Evolutionary conservation across 176 grass and related monocot genomes (phyloP).

Genomic region (Echinochloa phyllopogon): DNA sequence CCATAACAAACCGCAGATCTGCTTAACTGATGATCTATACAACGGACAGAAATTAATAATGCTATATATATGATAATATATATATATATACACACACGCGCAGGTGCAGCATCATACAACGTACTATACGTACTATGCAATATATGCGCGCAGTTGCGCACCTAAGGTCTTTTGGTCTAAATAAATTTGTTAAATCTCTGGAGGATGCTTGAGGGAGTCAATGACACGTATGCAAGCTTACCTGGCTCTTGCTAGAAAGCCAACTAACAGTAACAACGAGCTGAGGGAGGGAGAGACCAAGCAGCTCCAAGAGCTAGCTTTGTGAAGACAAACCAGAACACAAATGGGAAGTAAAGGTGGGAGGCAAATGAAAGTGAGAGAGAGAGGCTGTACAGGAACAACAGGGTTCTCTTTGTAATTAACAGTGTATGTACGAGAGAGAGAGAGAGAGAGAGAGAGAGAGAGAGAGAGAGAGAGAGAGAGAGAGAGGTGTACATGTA

Average conservation of each 20-base stretch:
- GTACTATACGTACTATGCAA: neutral
- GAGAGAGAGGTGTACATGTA: neutral
- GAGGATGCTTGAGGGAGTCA: neutral
- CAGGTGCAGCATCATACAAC: neutral
- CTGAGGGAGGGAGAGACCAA: constrained; percentile 19
- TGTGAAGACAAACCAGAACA: constrained; percentile 39
- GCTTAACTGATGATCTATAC: neutral
- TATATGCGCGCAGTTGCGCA: neutral
- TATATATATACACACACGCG: no score
- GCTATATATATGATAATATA: neutral
- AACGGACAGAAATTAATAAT: neutral
- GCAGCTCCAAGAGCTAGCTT: constrained; percentile 26
- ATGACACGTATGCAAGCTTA: neutral
- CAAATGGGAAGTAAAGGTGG: constrained; percentile 24
- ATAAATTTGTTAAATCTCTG: neutral
- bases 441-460: neutral
- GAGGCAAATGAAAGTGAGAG: constrained; percentile 29
- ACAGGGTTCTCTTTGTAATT: constrained; percentile 28
- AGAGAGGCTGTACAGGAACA: constrained; percentile 21
- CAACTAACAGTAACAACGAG: neutral
- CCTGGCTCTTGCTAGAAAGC: neutral
- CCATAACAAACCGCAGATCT: constrained; percentile 3
- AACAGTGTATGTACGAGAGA: constrained; percentile 19
- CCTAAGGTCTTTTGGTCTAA: constrained; percentile 1
- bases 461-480: neutral